Evolutionary conservation across 495 filamentous ascomycete species (phyloP).

Genomic region (Jackrogersella minutella): DNA sequence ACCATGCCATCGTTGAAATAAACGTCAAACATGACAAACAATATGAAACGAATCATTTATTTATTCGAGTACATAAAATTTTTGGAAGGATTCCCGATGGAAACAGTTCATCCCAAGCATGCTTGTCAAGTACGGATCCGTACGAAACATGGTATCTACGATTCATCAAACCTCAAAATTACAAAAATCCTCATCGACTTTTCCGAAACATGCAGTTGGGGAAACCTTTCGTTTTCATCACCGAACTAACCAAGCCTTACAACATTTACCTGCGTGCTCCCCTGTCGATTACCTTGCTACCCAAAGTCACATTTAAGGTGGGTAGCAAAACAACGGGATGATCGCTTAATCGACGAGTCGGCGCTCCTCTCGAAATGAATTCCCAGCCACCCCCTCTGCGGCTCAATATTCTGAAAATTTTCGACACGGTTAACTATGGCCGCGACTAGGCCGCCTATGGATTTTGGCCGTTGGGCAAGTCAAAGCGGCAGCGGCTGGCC

Average conservation of each 20-base stretch:
- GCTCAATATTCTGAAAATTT: constrained; percentile 23
- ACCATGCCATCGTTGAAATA: constrained; percentile 10
- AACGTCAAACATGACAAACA: constrained; percentile 19
- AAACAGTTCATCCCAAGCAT: no score
- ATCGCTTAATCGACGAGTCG: constrained; percentile 37
- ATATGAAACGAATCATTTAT: constrained; percentile 26
- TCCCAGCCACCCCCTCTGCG: constrained; percentile 30
- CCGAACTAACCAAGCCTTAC: background rate
- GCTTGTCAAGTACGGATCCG: no score
- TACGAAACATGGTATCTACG: no score
- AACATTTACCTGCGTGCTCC: background rate
- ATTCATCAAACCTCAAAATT: constrained; percentile 16
- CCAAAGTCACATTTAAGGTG: constrained; percentile 17
- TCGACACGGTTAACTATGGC: background rate
- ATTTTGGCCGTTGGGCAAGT: constrained; percentile 14
- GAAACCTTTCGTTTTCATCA: constrained; percentile 2
- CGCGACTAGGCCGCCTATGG: background rate
- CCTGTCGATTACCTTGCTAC: background rate
- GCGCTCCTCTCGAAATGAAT: constrained; percentile 31
- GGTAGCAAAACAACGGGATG: constrained; percentile 19
- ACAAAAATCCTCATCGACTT: constrained; percentile 10
- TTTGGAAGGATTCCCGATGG: constrained; percentile 15
- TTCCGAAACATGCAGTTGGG: background rate
- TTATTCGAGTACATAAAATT: background rate
- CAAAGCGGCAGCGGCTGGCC: constrained; percentile 16